These are phyloP conservation scores for Aspergillus ruber DNA, from an alignment of 2,329 filamentous ascomycete genomes.

Conservation along the genomic window DNA sequence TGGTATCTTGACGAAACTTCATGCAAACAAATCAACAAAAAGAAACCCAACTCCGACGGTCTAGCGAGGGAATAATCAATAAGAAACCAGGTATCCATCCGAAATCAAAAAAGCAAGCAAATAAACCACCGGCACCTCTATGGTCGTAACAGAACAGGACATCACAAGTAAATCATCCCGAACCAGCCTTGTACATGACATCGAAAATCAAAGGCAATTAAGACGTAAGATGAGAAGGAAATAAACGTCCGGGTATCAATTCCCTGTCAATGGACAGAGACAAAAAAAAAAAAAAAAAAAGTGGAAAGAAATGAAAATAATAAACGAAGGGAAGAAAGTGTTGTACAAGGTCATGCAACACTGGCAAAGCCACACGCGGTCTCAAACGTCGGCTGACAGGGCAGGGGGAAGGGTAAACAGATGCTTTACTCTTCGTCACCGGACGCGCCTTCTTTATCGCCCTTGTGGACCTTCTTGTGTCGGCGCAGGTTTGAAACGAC, in stretches of 20 bases:
- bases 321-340: constrained; percentile 20
- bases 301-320: constrained; percentile 8
- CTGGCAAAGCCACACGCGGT: constrained; percentile 4
- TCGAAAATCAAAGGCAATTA: constrained; percentile 11
- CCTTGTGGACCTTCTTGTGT: constrained; percentile 94
- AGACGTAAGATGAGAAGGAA: constrained; percentile 10
- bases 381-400: neutral
- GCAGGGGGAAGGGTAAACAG: constrained; percentile 1
- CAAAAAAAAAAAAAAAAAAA: constrained; percentile 13
- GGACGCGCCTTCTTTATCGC: constrained; percentile 39
- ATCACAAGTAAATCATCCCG: constrained; percentile 1
- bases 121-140: constrained; percentile 33
- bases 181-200: constrained; percentile 5
- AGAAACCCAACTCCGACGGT: constrained; percentile 22
- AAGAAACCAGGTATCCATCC: constrained; percentile 19
- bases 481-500: constrained; percentile 92
- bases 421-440: constrained; percentile 37
- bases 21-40: constrained; percentile 5
- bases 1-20: neutral
- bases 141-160: constrained; percentile 27
- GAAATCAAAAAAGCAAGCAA: constrained; percentile 6
- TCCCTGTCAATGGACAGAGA: constrained; percentile 15
- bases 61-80: constrained; percentile 31
- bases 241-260: constrained; percentile 22
- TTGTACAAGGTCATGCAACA: constrained; percentile 24